Percentiles rank a stretch among this genome's conserved stretches.
Evolutionary conservation across 1,284 basidiomycete species (phyloP).

Genomic region (Takashimella koratensis): DNA sequence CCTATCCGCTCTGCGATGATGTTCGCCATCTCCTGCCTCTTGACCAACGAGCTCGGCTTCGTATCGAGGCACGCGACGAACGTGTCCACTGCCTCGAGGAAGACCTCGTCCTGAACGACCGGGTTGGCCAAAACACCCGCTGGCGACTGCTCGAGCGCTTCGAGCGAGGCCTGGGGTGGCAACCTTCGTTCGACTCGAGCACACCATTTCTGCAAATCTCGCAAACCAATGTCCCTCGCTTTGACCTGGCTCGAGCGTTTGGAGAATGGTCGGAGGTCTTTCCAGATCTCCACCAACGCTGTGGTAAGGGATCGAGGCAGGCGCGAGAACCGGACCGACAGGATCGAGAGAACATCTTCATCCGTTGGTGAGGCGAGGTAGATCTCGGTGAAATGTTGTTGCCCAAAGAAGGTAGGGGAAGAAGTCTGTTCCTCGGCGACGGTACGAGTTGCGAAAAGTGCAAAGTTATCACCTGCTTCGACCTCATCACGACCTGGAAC

Average conservation of each 20-base stretch:
- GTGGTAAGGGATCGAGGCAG: constrained; percentile 54
- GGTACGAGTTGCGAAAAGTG: constrained; percentile 76
- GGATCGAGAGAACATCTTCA: constrained; percentile 66
- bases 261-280: constrained; percentile 37
- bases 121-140: constrained; percentile 65
- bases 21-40: constrained; percentile 32
- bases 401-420: constrained; percentile 67
- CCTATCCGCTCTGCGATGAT: constrained; percentile 64
- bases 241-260: constrained; percentile 45
- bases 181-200: constrained; percentile 64
- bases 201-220: constrained; percentile 88
- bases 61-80: constrained; percentile 72
- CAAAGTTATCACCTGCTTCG: constrained; percentile 67
- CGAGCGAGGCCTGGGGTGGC: constrained; percentile 44
- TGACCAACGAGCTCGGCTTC: constrained; percentile 49
- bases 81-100: constrained; percentile 83
- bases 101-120: constrained; percentile 80
- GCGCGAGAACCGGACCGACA: constrained; percentile 62
- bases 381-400: constrained; percentile 76
- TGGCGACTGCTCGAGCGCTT: constrained; percentile 37
- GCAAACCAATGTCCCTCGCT: constrained; percentile 60
- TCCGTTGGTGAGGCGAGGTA: constrained; percentile 59
- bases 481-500: constrained; percentile 67
- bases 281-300: constrained; percentile 41
- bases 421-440: constrained; percentile 47